Evolutionary conservation across 2,329 filamentous ascomycete species (phyloP).

Genomic region (Paraphoma sp.): DNA sequence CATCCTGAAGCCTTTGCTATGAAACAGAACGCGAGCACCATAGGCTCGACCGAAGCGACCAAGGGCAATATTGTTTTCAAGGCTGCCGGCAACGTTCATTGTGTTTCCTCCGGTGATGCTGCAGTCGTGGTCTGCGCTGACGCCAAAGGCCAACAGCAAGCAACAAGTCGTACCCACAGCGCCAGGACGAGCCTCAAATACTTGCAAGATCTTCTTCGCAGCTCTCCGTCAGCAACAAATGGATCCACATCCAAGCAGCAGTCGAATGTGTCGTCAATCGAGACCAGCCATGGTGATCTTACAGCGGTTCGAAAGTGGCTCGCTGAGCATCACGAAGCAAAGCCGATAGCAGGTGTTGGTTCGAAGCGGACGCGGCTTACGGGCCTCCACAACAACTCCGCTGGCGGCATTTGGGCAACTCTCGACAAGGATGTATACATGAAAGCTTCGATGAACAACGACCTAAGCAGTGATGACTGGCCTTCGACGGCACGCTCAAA

Average conservation of each 20-base stretch:
- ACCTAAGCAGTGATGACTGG: slow-evolving; percentile 43
- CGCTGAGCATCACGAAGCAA: slow-evolving; percentile 50
- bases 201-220: slow-evolving; percentile 46
- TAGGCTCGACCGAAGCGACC: slow-evolving; percentile 49
- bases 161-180: slow-evolving; percentile 26
- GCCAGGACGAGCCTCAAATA: slow-evolving; percentile 52
- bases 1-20: slow-evolving; percentile 55
- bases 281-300: slow-evolving; percentile 17
- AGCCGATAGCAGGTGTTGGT: slow-evolving; percentile 55
- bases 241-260: slow-evolving; percentile 6
- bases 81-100: slow-evolving; percentile 43
- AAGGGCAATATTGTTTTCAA: slow-evolving; percentile 38
- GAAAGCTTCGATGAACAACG: slow-evolving; percentile 36
- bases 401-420: slow-evolving; percentile 55
- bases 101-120: slow-evolving; percentile 43
- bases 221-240: slow-evolving; percentile 13
- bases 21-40: slow-evolving; percentile 53
- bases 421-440: slow-evolving; percentile 57
- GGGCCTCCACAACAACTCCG: slow-evolving; percentile 53
- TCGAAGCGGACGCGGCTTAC: slow-evolving; percentile 56
- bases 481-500: slow-evolving; percentile 27
- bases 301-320: slow-evolving; percentile 52
- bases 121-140: slow-evolving; percentile 34
- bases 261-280: neutral
- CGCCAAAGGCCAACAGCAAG: slow-evolving; percentile 15